Conservation (phyloP, 768 basidiomycete species). For the Pleurotus platypus region DNA sequence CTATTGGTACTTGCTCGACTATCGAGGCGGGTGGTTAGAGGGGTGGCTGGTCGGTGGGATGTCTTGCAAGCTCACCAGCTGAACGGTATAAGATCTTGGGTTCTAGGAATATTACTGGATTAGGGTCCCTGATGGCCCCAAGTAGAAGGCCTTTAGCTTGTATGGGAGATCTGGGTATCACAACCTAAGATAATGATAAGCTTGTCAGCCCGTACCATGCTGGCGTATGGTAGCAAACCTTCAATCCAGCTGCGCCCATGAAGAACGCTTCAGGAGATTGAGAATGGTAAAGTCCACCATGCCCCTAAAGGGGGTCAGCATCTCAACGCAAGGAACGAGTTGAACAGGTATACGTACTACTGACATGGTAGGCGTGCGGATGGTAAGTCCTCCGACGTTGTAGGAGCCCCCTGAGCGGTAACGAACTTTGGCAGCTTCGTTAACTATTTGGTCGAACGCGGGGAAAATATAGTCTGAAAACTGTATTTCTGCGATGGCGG, state of each 20-base stretch:
- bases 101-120: slow-evolving; percentile 95
- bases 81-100: slow-evolving; percentile 93
- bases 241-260: slow-evolving; percentile 84
- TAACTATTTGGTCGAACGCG: slow-evolving; percentile 94
- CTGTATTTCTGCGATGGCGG: slow-evolving; percentile 92
- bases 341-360: slow-evolving; percentile 48
- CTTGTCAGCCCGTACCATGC: background rate
- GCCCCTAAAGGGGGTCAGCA: slow-evolving; percentile 38
- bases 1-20: slow-evolving; percentile 92
- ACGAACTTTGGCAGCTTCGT: slow-evolving; percentile 91
- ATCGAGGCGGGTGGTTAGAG: slow-evolving; percentile 1
- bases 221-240: slow-evolving; percentile 40
- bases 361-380: slow-evolving; percentile 85
- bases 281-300: slow-evolving; percentile 91
- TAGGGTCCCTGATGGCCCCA: slow-evolving; percentile 85
- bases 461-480: slow-evolving; percentile 92
- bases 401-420: slow-evolving; percentile 86
- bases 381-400: slow-evolving; percentile 78
- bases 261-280: slow-evolving; percentile 96
- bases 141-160: slow-evolving; percentile 94
- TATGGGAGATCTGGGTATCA: slow-evolving; percentile 92
- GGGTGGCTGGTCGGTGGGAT: background rate
- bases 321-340: background rate
- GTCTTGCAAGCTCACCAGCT: slow-evolving; percentile 44
- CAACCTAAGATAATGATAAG: slow-evolving; percentile 42